Evolutionary conservation across 768 basidiomycete species (phyloP), one percentile per base, ranked within the genome.

Genomic region (Termitomyces eurrhizus): DNA sequence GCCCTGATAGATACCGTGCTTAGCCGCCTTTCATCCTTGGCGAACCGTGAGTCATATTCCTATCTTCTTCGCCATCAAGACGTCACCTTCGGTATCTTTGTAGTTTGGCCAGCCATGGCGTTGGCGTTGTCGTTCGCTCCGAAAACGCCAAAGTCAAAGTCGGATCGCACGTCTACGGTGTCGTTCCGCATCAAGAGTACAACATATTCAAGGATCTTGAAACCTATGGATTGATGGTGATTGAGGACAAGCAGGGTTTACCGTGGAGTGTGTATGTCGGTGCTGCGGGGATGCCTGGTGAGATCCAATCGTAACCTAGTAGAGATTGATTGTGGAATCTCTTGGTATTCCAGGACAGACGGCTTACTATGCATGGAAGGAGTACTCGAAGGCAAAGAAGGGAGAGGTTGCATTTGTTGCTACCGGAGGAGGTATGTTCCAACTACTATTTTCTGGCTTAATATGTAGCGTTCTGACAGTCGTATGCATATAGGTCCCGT

Each of bases 211-310:
- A 65, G 16, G 62, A 69, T 44, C 56, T 73, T 12, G 46, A 56
- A 36, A 51, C 71, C 7, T 49, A 54, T 1, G 58, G 60, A 11
- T 64, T 71, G 54, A 44, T 51, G 4, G 61, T 78, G 7, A 58
- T 83, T 44, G 59, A 78, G 41, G 81, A 83, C 62, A 69, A 76
- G 57, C 64, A 77, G 35, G 73, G 75, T 6, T 67, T 85, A 4
- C 82, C 83, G 0, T 84, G 80, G 81, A 74, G 77, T 0, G 71
- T 71, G 0, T 83, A 78, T 63, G 66, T 83, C 33, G 83, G 85
- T 16, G 77, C 79, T 1, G 73, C 76, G 2, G 85, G 85, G 12
- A 84, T 84, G 81, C 77, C 83, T 71, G 76, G 80, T 80, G 69
- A 53, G 78, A 11, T 7, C 71, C 6, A 16, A 35, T n/a, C 1